Evolutionary conservation across 257 asterid species (phyloP), one percentile per base, ranked within the genome.

Genomic region (Verbascum thapsus): DNA sequence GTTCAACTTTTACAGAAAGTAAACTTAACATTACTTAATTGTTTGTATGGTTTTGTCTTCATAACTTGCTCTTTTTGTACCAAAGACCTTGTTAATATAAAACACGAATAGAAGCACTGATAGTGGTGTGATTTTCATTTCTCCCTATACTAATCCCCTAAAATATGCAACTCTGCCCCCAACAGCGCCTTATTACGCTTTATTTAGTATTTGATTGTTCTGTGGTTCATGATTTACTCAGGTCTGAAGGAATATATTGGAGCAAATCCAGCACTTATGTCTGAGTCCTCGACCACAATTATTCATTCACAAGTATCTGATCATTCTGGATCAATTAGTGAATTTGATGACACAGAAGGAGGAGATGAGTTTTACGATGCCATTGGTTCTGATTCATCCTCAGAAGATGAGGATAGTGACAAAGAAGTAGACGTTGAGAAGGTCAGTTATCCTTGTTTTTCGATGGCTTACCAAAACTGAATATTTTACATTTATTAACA

Each of bases 351-450:
- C 66, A 68, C 82, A 41, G 90, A 85, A 68, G 79, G 74, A 53
- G 73, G 82, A 30, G 98, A 90, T 67, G 86, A 90, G 77, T 94
- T 94, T 73, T 94, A 84, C 63, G 99, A 94, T 74, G 99, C 99
- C 66, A 78, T 79, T 61, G 77, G 80, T 26, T 77, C 72, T 52
- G 95, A 80, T 67, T 94, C 98, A 20, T 85, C 95, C 52, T 81
- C 86, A 34, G 80, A 72, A 5, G 85, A 80, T 9, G 97, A 87
- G 3, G 90, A 85, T 45, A 73, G 75, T 49, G 88, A 85, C 61
- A 66, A 78, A 49, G 88, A 90, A 63, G 49, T 67, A 35, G 91
- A 80, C 71, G 69, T 65, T 44, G 70, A 53, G 49, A 80, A 90
- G 94, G 99, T 90, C 55, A 49, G 60, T 57, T 17, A 61, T 62